These are phyloP conservation scores for Globisporangium megalacanthum DNA, from an alignment of 352 stramenopile species.

Conservation along the genomic window DNA sequence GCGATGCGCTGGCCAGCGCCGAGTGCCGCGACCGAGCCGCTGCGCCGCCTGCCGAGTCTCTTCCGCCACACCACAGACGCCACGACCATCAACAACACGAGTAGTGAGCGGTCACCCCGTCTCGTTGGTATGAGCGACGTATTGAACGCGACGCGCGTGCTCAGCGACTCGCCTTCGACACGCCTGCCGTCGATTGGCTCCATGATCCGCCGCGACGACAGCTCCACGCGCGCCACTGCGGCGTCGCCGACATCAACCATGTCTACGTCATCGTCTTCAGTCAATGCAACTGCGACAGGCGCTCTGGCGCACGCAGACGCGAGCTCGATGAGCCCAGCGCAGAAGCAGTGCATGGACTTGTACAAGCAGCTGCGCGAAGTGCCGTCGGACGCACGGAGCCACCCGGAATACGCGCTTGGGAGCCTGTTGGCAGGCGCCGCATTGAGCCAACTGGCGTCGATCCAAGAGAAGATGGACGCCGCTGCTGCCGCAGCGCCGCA, in stretches of 20 bases:
- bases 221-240: neutral
- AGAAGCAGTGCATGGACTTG: slow-evolving; percentile 61
- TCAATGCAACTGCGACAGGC: too few species aligned
- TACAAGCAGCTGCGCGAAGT: slow-evolving; percentile 52
- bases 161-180: slow-evolving; percentile 27
- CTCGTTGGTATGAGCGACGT: slow-evolving; percentile 65
- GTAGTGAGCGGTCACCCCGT: slow-evolving; percentile 34
- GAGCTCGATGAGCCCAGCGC: slow-evolving; percentile 40
- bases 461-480: slow-evolving; percentile 20
- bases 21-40: slow-evolving; percentile 5
- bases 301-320: neutral
- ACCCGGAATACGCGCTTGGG: slow-evolving; percentile 29
- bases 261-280: neutral
- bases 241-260: slow-evolving; percentile 1
- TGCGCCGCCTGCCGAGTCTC: slow-evolving; percentile 48
- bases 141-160: slow-evolving; percentile 26
- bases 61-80: slow-evolving; percentile 24
- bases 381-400: slow-evolving; percentile 17
- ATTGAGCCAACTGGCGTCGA: slow-evolving; percentile 39
- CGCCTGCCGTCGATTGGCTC: slow-evolving; percentile 59
- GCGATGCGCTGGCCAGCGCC: slow-evolving; percentile 19
- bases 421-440: slow-evolving; percentile 41
- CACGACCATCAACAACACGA: slow-evolving; percentile 4
- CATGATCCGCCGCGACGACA: slow-evolving; percentile 58
- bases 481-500: neutral